Evolutionary conservation across 2,329 filamentous ascomycete genomes (phyloP), one percentile per base, ranked within the genome.

Genomic region (Chalaropsis thielavioides): DNA sequence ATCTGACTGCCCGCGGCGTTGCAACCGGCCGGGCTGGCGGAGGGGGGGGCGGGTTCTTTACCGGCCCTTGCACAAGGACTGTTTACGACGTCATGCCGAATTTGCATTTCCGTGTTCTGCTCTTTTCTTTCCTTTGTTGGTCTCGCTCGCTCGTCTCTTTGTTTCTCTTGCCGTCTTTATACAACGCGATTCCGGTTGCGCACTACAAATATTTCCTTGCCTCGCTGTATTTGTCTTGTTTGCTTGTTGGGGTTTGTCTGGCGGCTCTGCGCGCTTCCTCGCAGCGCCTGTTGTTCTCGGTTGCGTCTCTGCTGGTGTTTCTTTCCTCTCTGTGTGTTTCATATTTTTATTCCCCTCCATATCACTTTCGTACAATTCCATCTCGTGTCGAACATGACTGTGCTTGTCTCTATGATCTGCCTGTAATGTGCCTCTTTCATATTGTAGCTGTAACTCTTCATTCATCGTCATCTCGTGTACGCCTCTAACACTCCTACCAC

Each of bases 401-500:
- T n/a, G 41, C 41, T 43, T 43, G 41, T 43, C 41, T 15, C 31
- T 31, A 6, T 31, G 6, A 31, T 31, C 31, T 31, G 31, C 31
- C 6, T 31, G 31, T 31, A 6, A 31, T n/a, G n/a, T n/a, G n/a
- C n/a, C n/a, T n/a, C n/a, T n/a, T n/a, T n/a, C n/a, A n/a, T 31
- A 31, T 31, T 31, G 31, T 31, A 31, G 31, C 31, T n/a, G n/a
- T 49, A 22, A 22, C 22, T 49, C 46, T 6, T 3, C 6, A 6
- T 31, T 31, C 31, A 6, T 31, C 31, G 31, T 31, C 6, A 6
- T 31, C 31, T 31, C 31, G 31, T 31, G 6, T 31, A 31, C 31
- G 3, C 6, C 2, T 6, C 31, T 31, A 31, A 2, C 31, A 31
- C 31, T 31, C 31, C 35, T 61, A 75, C 75, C 75, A 76, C 64